These are phyloP conservation scores for Begonia peltatifolia DNA, from an alignment of 306 rosid genomes.

Conservation along the genomic window DNA sequence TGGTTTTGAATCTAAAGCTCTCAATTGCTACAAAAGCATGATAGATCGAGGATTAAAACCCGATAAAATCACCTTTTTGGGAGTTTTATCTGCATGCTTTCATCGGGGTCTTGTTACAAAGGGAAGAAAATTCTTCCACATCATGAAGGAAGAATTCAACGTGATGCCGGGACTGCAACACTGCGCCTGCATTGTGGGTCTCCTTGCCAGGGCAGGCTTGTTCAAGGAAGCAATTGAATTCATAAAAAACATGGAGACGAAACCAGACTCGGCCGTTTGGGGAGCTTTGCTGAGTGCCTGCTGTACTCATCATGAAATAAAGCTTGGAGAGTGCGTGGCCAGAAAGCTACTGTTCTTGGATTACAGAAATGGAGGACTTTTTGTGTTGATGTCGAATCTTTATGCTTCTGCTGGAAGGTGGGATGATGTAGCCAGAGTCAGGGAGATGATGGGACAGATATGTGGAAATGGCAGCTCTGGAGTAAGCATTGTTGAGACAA, in stretches of 20 bases:
- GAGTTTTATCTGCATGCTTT: conserved; percentile 55
- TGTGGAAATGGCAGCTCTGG: conserved; percentile 59
- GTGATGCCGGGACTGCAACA: conserved; percentile 53
- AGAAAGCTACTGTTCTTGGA: conserved; percentile 43
- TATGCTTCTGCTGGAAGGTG: conserved; percentile 60
- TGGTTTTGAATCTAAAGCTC: conserved; percentile 50
- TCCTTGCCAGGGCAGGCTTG: conserved; percentile 52
- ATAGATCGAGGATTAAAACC: conserved; percentile 41
- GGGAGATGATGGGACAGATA: conserved; percentile 59
- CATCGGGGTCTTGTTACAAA: conserved; percentile 47
- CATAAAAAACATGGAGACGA: conserved; percentile 35
- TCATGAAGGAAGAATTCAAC: conserved; percentile 37
- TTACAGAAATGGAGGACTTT: conserved; percentile 42
- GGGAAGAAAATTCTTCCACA: conserved; percentile 31
- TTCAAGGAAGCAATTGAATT: conserved; percentile 43
- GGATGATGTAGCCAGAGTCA: conserved; percentile 64
- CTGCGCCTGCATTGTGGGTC: conserved; percentile 55
- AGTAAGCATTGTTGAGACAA: conserved; percentile 36
- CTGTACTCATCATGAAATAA: conserved; percentile 47
- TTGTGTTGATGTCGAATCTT: conserved; percentile 62
- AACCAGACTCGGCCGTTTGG: conserved; percentile 72
- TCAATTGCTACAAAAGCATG: conserved; percentile 37
- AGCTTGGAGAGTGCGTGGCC: conserved; percentile 56
- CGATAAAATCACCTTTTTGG: conserved; percentile 62
- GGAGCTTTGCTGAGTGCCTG: conserved; percentile 58